A percentile compares a stretch with the other conserved stretches of the same genome.
These are phyloP conservation scores for Diatrype stigma DNA, from an alignment of 2,329 filamentous ascomycete genomes.

Conservation along the genomic window DNA sequence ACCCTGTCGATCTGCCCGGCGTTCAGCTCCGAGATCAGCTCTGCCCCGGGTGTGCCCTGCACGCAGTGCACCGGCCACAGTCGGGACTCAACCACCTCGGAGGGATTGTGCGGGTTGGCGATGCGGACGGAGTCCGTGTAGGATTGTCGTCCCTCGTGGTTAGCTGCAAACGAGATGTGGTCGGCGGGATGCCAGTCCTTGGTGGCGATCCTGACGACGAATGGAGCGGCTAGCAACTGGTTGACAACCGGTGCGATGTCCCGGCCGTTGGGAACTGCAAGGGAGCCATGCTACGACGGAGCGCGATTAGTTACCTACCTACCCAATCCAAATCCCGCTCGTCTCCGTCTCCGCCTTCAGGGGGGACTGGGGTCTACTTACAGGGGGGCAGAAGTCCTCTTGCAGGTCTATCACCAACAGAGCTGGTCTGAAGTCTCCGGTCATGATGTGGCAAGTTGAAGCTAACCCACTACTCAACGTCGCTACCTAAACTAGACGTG, in stretches of 20 bases:
- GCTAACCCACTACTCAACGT: too few relatives aligned
- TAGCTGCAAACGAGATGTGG: conserved; percentile 86
- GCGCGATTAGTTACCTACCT: too few relatives aligned
- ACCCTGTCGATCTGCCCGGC: conserved; percentile 54
- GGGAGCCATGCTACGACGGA: conserved; percentile 64
- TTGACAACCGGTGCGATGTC: conserved; percentile 70
- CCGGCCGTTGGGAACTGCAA: conserved; percentile 74
- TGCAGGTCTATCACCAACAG: conserved; percentile 81
- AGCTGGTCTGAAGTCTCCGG: conserved; percentile 41
- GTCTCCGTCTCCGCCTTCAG: not conserved
- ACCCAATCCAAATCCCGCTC: conserved; percentile 1
- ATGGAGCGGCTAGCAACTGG: conserved; percentile 65
- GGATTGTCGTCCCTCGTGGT: conserved; percentile 65
- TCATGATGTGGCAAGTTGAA: too few relatives aligned
- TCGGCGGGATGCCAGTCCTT: conserved; percentile 82
- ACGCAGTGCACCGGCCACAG: conserved; percentile 94
- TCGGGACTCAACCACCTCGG: conserved; percentile 60
- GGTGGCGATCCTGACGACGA: conserved; percentile 75
- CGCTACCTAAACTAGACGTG: too few relatives aligned
- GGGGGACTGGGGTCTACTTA: conserved; percentile 41
- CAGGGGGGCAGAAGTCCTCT: conserved; percentile 91
- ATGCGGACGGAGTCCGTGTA: conserved; percentile 65
- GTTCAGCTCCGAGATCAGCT: conserved; percentile 70
- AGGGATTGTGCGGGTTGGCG: conserved; percentile 59
- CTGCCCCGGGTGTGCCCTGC: conserved; percentile 66